phyloP scores from a whole-genome alignment of 1,284 basidiomycete species.

The Leccinum subrobustum region DNA sequence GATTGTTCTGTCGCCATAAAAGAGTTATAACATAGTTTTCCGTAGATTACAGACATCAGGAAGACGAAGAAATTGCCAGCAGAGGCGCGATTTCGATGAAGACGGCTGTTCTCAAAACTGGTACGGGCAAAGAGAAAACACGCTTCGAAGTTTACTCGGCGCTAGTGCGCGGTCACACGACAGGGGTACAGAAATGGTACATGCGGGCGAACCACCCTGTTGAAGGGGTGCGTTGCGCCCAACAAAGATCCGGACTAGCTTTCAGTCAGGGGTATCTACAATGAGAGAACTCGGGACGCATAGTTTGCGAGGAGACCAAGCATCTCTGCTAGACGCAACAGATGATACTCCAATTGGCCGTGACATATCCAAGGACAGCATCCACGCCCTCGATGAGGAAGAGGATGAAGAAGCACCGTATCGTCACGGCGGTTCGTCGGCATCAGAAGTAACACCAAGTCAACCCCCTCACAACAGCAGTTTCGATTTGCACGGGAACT shows the following conservation, averaged over 20 bases:
- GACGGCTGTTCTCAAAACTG: constrained; percentile 63
- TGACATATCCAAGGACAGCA: constrained; percentile 25
- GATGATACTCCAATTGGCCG: constrained; percentile 14
- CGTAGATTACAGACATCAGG: constrained; percentile 89
- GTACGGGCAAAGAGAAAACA: constrained; percentile 48
- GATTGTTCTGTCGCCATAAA: neutral
- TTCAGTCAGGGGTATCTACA: constrained; percentile 30
- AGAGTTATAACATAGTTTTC: constrained; percentile 6
- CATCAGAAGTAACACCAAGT: constrained; percentile 41
- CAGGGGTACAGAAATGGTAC: constrained; percentile 76
- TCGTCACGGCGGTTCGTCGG: constrained; percentile 41
- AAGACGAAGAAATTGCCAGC: constrained; percentile 86
- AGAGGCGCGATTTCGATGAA: constrained; percentile 91
- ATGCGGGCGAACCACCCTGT: constrained; percentile 89
- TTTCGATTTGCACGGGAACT: constrained; percentile 77
- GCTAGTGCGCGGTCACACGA: constrained; percentile 44
- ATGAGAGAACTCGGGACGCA: constrained; percentile 24
- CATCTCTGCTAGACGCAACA: constrained; percentile 19
- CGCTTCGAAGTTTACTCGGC: constrained; percentile 84
- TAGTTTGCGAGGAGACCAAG: constrained; percentile 29
- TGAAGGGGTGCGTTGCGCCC: constrained; percentile 44
- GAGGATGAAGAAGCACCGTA: constrained; percentile 38
- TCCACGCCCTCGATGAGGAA: constrained; percentile 32
- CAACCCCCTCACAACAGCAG: constrained; percentile 65
- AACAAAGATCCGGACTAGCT: constrained; percentile 30